These are phyloP conservation scores for Telopea speciosissima DNA, from an alignment of 177 flowering plant species.

Conservation along the genomic window DNA sequence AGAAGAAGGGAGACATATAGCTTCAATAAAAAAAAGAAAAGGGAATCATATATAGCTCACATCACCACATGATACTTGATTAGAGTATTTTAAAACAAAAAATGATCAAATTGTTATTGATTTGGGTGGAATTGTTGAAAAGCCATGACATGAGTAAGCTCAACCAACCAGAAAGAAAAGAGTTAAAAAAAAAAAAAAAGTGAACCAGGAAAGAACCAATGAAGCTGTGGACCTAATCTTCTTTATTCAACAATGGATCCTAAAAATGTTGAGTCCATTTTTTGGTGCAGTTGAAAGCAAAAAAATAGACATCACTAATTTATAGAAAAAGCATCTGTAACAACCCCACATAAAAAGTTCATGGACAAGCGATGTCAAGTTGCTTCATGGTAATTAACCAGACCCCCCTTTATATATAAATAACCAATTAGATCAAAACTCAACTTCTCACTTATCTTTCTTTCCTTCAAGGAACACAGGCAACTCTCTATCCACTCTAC, in stretches of 20 bases:
- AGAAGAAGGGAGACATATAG: too few species aligned
- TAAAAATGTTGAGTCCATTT: constrained; percentile 13
- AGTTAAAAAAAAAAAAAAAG: not conserved
- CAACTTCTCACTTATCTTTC: not conserved
- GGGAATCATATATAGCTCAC: not conserved
- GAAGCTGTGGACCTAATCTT: constrained; percentile 13
- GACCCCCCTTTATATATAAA: not conserved
- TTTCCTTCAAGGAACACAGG: too few species aligned
- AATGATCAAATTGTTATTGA: too few species aligned
- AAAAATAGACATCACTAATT: constrained; percentile 20
- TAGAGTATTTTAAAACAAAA: too few species aligned
- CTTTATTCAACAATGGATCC: constrained; percentile 15
- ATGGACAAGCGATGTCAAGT: constrained; percentile 5
- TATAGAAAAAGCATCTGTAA: not conserved
- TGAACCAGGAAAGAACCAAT: constrained; percentile 10
- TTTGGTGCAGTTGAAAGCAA: constrained; percentile 11
- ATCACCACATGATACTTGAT: not conserved
- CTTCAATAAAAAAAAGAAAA: not conserved
- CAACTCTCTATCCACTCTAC: not conserved
- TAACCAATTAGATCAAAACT: not conserved
- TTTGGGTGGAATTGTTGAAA: not conserved
- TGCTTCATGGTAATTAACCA: constrained; percentile 17
- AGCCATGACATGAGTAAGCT: not conserved
- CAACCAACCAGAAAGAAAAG: constrained; percentile 3
- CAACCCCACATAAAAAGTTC: constrained; percentile 14